These are phyloP conservation scores for Carex scoparia DNA, from an alignment of 176 grass and related monocot genomes.

Conservation along the genomic window DNA sequence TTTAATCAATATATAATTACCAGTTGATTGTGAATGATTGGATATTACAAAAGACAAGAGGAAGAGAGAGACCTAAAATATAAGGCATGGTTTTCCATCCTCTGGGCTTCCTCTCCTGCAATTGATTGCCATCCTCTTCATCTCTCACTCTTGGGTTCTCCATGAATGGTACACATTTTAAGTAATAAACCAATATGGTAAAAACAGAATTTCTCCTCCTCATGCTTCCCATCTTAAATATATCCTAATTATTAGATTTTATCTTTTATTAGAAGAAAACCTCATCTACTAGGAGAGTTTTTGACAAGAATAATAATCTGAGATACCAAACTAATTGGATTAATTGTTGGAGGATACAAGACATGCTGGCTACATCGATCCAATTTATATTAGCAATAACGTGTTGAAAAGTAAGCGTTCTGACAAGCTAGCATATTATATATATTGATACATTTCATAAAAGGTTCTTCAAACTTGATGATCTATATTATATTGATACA, in stretches of 20 bases:
- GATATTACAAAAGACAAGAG: no score
- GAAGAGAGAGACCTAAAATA: not conserved
- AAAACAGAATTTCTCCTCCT: slow-evolving; percentile 1
- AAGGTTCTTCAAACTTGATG: no score
- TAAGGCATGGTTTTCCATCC: slow-evolving; percentile 25
- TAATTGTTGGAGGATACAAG: not conserved
- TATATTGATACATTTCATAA: no score
- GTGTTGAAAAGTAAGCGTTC: not conserved
- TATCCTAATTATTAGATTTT: not conserved
- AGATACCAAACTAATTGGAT: not conserved
- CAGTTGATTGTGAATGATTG: no score
- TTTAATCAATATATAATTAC: no score
- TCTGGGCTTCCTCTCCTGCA: slow-evolving; percentile 7
- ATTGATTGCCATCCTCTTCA: slow-evolving; percentile 20
- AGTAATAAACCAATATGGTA: not conserved
- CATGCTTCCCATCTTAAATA: not conserved
- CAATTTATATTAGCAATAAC: not conserved
- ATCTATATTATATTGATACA: no score
- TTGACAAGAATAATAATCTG: no score
- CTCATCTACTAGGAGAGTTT: not conserved
- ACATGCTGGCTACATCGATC: not conserved
- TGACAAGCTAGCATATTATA: no score
- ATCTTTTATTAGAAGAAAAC: not conserved
- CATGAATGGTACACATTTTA: slow-evolving; percentile 6
- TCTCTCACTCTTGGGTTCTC: slow-evolving; percentile 7